A percentile compares a stretch with the other conserved stretches of the same genome.
Conservation (phyloP, 1,284 basidiomycete species). For the Trichosporon sp. region DNA sequence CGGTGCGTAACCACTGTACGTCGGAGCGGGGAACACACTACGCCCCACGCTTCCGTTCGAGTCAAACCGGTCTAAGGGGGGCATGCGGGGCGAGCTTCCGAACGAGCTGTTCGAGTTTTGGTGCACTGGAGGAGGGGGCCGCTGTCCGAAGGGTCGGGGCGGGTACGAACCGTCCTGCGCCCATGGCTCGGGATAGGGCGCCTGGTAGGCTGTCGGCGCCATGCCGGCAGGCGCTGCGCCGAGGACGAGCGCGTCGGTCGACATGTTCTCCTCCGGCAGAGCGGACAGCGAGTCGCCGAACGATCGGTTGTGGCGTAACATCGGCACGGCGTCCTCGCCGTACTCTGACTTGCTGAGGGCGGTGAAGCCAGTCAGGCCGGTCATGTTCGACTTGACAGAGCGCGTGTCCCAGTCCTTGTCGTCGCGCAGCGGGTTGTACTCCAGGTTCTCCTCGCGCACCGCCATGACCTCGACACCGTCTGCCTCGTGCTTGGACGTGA, state of each 20-base stretch:
- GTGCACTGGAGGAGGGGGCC: neutral
- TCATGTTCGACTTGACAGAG: conserved; percentile 35
- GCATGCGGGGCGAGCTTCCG: neutral
- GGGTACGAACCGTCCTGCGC: conserved; percentile 10
- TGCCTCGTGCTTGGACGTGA: conserved; percentile 34
- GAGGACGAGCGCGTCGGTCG: conserved; percentile 36
- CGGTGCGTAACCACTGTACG: neutral
- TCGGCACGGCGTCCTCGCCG: neutral
- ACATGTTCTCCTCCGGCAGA: conserved; percentile 22
- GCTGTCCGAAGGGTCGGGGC: neutral
- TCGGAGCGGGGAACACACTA: neutral
- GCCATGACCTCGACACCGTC: conserved; percentile 43
- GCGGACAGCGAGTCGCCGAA: neutral
- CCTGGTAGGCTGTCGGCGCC: neutral
- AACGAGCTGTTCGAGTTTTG: neutral
- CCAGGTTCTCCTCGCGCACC: conserved; percentile 47
- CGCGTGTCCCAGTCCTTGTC: conserved; percentile 38
- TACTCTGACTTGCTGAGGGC: conserved; percentile 6
- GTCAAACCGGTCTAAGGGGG: neutral
- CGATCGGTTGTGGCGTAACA: neutral
- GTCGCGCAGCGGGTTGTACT: conserved; percentile 44
- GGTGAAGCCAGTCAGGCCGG: neutral
- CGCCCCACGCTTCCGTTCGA: neutral
- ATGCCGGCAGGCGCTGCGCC: neutral
- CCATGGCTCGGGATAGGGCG: conserved; percentile 9